Evolutionary conservation across 768 basidiomycete genomes (phyloP), one percentile per base, ranked within the genome.

Genomic region (Phaeotremella skinneri): DNA sequence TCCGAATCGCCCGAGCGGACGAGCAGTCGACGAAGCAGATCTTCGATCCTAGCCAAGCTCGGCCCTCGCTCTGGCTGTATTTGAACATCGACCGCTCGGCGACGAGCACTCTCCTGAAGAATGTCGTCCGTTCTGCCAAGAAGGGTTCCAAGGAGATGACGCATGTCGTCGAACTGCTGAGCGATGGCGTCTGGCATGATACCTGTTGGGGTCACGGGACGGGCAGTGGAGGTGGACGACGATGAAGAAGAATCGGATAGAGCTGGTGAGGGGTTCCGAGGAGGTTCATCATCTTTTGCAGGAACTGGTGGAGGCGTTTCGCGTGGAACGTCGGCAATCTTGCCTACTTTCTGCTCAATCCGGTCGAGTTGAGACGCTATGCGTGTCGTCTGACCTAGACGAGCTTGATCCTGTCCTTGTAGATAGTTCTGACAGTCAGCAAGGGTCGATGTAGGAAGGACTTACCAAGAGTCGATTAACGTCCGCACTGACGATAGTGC

Each of bases 331-430:
- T 69, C 61, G 2, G 75, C 70, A 21, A 92, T 79, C 45, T 85
- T 83, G 13, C 80, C 81, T 2, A 94, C 78, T 63, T 88, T 85
- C 34, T 85, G 80, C 57, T 87, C 83, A 37, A 96, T 83, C 0
- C 84, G 82, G 52, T 83, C 82, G 3, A 94, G 80, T 68, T 87
- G 85, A 47, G 83, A 84, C 0, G 82, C 81, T 6, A 92, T 70
- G 16, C 85, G 85, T 26, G 83, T 80, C 29, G 81, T 83, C 63
- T 92, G 88, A 2, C 83, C 80, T 0, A 84, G 85, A 53, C 87
- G 79, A 17, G 80, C 78, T 30, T 82, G 79, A 64, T 90, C 85
- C 13, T 90, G 68, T 52, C 88, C 85, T 52, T 88, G 84, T 9
- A 86, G 74, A 54, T 81, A 79, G 37, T 83, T 75, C 68, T 70